Conservation (phyloP, 345 rosid species). For the Hirschfeldia incana region DNA sequence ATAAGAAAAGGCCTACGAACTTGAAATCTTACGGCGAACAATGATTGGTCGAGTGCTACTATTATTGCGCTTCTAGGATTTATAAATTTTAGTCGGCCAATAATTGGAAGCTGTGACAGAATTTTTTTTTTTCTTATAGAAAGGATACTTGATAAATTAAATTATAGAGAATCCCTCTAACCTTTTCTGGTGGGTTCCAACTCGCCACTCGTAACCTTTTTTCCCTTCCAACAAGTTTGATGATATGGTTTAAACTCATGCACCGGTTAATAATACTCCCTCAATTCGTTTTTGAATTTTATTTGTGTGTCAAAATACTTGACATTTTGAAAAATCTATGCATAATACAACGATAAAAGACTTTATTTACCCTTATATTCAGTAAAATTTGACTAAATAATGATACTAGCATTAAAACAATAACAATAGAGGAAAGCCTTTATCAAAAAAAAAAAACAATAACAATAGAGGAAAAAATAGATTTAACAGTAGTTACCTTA, state of each 20-base stretch:
- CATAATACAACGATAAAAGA: too few species aligned
- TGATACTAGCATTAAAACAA: too few species aligned
- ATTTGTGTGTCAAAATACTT: too few species aligned
- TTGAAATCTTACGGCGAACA: conserved; percentile 27
- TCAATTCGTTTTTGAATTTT: too few species aligned
- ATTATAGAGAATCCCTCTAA: conserved; percentile 22
- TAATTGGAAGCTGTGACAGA: conserved; percentile 29
- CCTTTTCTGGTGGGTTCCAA: conserved; percentile 42
- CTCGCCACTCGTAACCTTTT: conserved; percentile 26
- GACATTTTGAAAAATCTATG: too few species aligned
- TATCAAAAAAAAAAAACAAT: too few species aligned
- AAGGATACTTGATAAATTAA: conserved; percentile 21
- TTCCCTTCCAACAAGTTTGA: conserved; percentile 26
- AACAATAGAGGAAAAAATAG: too few species aligned
- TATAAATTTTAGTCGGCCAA: conserved; percentile 32
- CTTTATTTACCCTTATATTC: too few species aligned
- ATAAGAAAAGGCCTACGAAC: conserved; percentile 13
- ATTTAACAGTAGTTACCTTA: too few species aligned
- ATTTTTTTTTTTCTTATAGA: conserved; percentile 3
- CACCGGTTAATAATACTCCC: background rate
- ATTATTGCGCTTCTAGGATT: conserved; percentile 27
- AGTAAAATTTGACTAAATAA: too few species aligned
- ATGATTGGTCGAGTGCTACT: conserved; percentile 38
- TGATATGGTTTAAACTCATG: conserved; percentile 6
- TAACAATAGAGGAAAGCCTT: too few species aligned